Base-by-base conservation (phyloP, 306 rosid species). In the Sphenostylis stenocarpa region DNA sequence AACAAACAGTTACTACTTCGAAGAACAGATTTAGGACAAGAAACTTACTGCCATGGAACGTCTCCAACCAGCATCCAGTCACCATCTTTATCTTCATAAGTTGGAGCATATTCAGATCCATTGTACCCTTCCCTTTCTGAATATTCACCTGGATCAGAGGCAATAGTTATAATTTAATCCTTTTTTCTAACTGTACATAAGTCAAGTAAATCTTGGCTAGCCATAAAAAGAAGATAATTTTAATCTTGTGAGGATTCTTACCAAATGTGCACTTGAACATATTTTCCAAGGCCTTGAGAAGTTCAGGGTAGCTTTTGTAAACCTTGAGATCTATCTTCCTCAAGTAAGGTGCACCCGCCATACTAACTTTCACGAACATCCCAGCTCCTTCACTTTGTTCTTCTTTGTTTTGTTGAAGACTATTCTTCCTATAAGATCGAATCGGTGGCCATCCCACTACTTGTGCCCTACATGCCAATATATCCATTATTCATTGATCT, bases 41-140 rank as follows among this genome's bases (percentile, higher is more conserved):
- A 61, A 63, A 86, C 97, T 82, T 84, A 88, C 93, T 85, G 28
- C 97, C 98, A 91, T 69, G 98, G 97, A 74, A 93, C 98, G 66
- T 93, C 98, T 88, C 98, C 98, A 71, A 89, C 95, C 10, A 93
- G 83, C 98, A 91, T 93, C 97, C 98, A 93, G 38, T 93, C 98
- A 48, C 97, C 97, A 64, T 93, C 98, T 36, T 88, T 93, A 55
- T 93, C 98, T 78, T 93, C 93, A 34, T 93, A 93, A 53, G 95
- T 91, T 8, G 90, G 98, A 77, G 85, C 93, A 83, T 67, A 84
- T 6, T 91, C 97, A 29, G 87, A 83, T 78, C 93, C 90, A 81
- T 81, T 75, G 77, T 88, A 88, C 3, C 90, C 97, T 82, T 89
- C 91, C 55, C 88, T 88, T 77, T 89, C 94, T 3, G 92, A 90